These are phyloP conservation scores for Rhododendron williamsianum DNA, from an alignment of 148 eudicot species.

Conservation along the genomic window DNA sequence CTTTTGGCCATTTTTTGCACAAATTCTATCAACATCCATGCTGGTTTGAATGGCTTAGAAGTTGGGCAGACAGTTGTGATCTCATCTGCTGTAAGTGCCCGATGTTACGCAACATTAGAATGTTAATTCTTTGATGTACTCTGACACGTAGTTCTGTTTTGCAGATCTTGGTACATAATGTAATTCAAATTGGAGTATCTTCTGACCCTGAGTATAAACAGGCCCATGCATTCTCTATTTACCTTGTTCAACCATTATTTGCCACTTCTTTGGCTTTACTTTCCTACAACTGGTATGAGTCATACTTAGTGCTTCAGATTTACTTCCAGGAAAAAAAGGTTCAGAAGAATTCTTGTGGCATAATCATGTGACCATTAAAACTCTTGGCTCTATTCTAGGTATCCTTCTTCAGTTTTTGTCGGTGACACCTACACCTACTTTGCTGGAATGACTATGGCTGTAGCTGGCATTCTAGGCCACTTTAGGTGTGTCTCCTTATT, in stretches of 20 bases:
- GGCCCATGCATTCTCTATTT: conserved; percentile 97
- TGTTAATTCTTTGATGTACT: background rate
- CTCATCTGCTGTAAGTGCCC: conserved; percentile 75
- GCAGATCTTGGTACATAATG: conserved; percentile 84
- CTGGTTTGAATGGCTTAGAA: conserved; percentile 97
- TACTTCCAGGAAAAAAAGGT: background rate
- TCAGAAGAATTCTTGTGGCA: background rate
- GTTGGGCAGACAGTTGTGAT: conserved; percentile 97
- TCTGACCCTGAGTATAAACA: conserved; percentile 70
- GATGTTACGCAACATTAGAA: conserved; percentile 5
- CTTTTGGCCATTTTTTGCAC: conserved; percentile 95
- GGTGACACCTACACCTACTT: conserved; percentile 98
- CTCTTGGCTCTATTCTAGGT: conserved; percentile 38
- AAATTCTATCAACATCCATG: conserved; percentile 93
- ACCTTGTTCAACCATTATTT: conserved; percentile 82
- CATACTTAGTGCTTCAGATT: background rate
- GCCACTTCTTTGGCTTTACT: conserved; percentile 94
- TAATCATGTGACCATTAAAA: background rate
- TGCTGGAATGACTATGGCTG: conserved; percentile 99
- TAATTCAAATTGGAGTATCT: conserved; percentile 91
- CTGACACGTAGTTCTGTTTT: conserved; percentile 16
- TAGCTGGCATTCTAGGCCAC: conserved; percentile 91
- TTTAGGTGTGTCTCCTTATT: conserved; percentile 49
- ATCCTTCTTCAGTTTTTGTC: conserved; percentile 96
- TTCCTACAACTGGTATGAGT: conserved; percentile 83